Conservation (phyloP, 352 stramenopile genomes). For the Pythium pyrilobum region DNA sequence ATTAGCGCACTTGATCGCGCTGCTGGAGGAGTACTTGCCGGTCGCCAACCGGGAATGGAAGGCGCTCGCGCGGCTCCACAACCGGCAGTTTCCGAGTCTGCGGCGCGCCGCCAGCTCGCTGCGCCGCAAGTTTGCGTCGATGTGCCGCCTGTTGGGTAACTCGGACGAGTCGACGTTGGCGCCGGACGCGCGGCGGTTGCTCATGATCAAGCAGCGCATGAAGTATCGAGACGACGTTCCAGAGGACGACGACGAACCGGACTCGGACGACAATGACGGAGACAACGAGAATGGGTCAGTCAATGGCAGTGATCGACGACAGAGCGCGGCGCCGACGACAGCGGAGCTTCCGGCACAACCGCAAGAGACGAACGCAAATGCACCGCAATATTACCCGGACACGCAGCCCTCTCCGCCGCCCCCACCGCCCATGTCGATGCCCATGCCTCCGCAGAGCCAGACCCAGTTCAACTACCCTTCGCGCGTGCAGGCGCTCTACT, state of each 20-base stretch:
- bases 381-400: background rate
- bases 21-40: slow-evolving; percentile 15
- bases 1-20: slow-evolving; percentile 16
- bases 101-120: slow-evolving; percentile 12
- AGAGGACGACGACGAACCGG: slow-evolving; percentile 12
- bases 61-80: slow-evolving; percentile 14
- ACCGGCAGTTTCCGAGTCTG: slow-evolving; percentile 18
- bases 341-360: background rate
- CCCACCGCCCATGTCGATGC: background rate
- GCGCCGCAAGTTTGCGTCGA: slow-evolving; percentile 16
- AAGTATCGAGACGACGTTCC: slow-evolving; percentile 15
- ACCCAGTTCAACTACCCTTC: background rate
- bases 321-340: background rate
- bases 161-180: slow-evolving; percentile 1
- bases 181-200: slow-evolving; percentile 5
- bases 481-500: background rate
- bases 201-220: slow-evolving; percentile 10
- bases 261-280: slow-evolving; percentile 2
- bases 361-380: no score
- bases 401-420: background rate
- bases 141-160: background rate
- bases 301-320: background rate
- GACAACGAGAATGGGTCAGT: slow-evolving; percentile 4
- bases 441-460: background rate
- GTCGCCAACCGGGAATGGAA: slow-evolving; percentile 16